Percentiles rank a stretch among this genome's conserved stretches.
Evolutionary conservation across 352 stramenopile genomes (phyloP).

Genomic region (Globisporangium heterothallicum): DNA sequence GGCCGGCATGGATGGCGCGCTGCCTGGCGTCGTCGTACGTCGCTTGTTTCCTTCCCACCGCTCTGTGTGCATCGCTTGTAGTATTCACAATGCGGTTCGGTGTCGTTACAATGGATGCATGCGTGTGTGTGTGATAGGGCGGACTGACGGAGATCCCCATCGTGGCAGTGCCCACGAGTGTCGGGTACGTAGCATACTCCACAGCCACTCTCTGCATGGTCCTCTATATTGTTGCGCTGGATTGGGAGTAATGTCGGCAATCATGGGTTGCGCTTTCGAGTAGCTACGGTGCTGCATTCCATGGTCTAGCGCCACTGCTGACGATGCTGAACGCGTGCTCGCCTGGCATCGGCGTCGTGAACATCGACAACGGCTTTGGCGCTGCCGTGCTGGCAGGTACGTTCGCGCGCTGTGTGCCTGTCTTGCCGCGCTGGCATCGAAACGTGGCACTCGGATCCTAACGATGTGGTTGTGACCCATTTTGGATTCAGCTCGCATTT

Average conservation of each 20-base stretch:
- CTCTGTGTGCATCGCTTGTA: background rate
- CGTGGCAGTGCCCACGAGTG: constrained; percentile 89
- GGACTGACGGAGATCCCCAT: constrained; percentile 80
- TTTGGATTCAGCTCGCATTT: background rate
- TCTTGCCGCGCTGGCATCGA: constrained; percentile 1
- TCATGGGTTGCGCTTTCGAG: too few relatives aligned
- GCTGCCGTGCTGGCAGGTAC: constrained; percentile 90
- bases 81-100: too few relatives aligned
- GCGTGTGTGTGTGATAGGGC: constrained; percentile 33
- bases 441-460: background rate
- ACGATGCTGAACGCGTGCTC: constrained; percentile 98
- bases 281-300: constrained; percentile 82
- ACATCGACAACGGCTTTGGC: constrained; percentile 99
- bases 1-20: constrained; percentile 96
- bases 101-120: too few relatives aligned
- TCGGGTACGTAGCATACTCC: constrained; percentile 69
- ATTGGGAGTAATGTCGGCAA: background rate
- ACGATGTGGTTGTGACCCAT: background rate
- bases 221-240: background rate
- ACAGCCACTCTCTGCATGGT: background rate
- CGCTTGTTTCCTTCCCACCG: too few relatives aligned
- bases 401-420: background rate
- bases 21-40: constrained; percentile 95
- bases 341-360: constrained; percentile 97
- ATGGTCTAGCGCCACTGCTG: constrained; percentile 91